Evolutionary conservation across 2,329 filamentous ascomycete species (phyloP).

Genomic region (Aspergillus hortae): DNA sequence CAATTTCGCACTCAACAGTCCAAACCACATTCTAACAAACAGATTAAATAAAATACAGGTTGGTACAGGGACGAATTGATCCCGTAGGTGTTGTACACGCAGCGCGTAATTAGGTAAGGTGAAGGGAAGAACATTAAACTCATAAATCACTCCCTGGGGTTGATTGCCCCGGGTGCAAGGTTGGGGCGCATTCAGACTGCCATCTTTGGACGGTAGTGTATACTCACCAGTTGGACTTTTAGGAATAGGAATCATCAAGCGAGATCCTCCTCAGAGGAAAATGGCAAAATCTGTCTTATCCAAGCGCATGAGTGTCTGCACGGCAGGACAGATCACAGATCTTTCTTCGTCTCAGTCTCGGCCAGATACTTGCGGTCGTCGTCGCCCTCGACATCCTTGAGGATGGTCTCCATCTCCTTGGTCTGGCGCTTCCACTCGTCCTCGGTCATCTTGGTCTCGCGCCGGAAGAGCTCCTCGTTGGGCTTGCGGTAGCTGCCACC

Average conservation of each 20-base stretch:
- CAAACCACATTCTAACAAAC: not conserved
- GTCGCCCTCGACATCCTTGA: conserved; percentile 67
- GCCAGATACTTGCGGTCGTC: conserved; percentile 44
- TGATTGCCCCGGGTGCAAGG: too few relatives aligned
- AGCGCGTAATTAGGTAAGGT: not conserved
- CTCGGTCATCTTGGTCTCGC: conserved; percentile 79
- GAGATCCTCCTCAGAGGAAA: not conserved
- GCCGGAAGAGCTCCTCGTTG: conserved; percentile 78
- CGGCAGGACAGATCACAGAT: conserved; percentile 22
- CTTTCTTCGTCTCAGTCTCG: conserved; percentile 34
- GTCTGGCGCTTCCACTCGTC: conserved; percentile 75
- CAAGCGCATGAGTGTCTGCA: too few relatives aligned
- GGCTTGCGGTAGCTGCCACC: conserved; percentile 84
- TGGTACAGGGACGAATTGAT: conserved; percentile 6
- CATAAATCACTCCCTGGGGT: not conserved
- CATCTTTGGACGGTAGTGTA: not conserved
- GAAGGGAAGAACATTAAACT: not conserved
- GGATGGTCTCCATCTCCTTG: conserved; percentile 70
- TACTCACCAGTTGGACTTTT: not conserved
- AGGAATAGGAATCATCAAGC: not conserved
- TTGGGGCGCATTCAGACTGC: too few relatives aligned
- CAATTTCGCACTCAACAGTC: not conserved
- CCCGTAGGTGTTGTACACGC: conserved; percentile 14
- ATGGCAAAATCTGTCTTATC: not conserved
- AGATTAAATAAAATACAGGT: conserved; percentile 8